Evolutionary conservation across 371 early-diverging fungal species (phyloP).

Genomic region (Mucor piriformis): DNA sequence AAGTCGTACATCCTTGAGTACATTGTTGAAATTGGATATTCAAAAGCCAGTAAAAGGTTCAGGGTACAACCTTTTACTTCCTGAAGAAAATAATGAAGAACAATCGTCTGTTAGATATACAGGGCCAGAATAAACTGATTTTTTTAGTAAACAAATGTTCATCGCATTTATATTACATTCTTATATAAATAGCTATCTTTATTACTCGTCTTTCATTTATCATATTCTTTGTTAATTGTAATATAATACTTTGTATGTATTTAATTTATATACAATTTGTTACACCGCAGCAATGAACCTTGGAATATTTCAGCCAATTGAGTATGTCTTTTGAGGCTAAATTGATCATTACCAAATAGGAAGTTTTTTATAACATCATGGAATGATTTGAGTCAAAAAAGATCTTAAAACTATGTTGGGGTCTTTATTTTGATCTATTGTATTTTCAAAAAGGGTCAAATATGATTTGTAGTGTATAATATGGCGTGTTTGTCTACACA

Average conservation of each 20-base stretch:
- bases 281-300: background rate
- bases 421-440: background rate
- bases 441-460: background rate
- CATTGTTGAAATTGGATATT: background rate
- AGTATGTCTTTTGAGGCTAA: background rate
- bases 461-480: background rate
- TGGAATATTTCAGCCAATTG: background rate
- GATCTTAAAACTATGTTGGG: background rate
- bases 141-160: no score
- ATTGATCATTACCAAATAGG: slow-evolving; percentile 1
- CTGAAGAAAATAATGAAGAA: slow-evolving; percentile 3
- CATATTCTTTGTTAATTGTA: no score
- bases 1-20: background rate
- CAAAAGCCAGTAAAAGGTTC: slow-evolving; percentile 4
- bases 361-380: slow-evolving; percentile 5
- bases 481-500: background rate
- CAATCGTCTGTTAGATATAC: background rate
- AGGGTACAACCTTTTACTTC: background rate
- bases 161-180: no score
- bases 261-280: no score
- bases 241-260: no score
- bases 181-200: background rate
- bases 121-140: background rate
- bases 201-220: no score
- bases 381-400: slow-evolving; percentile 3